phyloP scores from a whole-genome alignment of 2,329 filamentous ascomycete genomes.

The Chrysoporthe deuterocubensis region DNA sequence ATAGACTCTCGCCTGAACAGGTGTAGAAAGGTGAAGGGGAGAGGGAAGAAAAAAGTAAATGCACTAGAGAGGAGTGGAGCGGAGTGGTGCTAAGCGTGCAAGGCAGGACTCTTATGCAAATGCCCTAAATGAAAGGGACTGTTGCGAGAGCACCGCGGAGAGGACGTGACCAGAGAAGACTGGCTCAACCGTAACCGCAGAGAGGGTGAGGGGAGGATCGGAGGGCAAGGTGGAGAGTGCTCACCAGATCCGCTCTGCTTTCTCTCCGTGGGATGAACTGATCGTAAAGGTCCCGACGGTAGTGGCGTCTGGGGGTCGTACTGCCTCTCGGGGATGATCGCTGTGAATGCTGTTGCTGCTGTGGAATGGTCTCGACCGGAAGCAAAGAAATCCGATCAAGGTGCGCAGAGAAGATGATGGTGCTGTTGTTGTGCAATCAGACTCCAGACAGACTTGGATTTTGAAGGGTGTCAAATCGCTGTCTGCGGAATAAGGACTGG shows the following conservation, averaged over 20 bases:
- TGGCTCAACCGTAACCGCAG: no score
- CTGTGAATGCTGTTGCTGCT: constrained; percentile 12
- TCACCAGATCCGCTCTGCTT: constrained; percentile 23
- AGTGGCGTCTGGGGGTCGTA: not conserved
- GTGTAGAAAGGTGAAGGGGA: not conserved
- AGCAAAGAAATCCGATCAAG: constrained; percentile 9
- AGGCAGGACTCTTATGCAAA: constrained; percentile 9
- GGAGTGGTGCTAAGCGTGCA: constrained; percentile 2
- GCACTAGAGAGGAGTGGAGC: not conserved
- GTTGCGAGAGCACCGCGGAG: not conserved
- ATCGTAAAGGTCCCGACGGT: not conserved
- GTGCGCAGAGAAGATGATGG: not conserved
- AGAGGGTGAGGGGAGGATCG: no score
- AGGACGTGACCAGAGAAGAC: not conserved
- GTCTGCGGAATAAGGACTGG: not conserved
- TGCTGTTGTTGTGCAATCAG: constrained; percentile 1
- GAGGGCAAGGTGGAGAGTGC: not conserved
- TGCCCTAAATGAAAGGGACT: not conserved
- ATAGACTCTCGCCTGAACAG: not conserved
- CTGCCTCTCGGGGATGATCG: constrained; percentile 10
- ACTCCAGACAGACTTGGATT: constrained; percentile 5
- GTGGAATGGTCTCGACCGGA: constrained; percentile 18
- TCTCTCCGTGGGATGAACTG: constrained; percentile 4
- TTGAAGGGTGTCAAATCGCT: constrained; percentile 2
- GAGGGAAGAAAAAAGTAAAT: not conserved